Percentiles rank a stretch among this genome's conserved stretches.
Evolutionary conservation across 371 early-diverging fungal species (phyloP).

Genomic region (Mortierella sp.): DNA sequence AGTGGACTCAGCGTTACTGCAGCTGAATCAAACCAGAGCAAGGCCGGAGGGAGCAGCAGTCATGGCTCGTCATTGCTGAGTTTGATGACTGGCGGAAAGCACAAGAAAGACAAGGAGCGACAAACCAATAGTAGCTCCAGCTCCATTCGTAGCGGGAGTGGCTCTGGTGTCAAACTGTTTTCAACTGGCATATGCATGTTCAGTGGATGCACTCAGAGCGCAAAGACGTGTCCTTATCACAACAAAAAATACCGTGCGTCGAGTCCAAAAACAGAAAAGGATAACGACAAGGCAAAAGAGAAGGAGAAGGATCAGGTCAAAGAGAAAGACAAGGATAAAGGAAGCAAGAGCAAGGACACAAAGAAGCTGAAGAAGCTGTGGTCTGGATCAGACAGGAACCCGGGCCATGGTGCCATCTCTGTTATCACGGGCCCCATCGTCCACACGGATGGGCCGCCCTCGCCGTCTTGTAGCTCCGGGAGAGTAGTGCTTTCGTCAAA

Average conservation of each 20-base stretch:
- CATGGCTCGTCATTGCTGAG: slow-evolving; percentile 18
- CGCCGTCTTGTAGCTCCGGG: background rate
- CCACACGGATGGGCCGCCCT: background rate
- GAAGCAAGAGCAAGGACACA: slow-evolving; percentile 8
- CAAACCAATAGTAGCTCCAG: slow-evolving; percentile 19
- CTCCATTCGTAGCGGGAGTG: slow-evolving; percentile 39
- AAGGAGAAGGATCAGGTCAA: slow-evolving; percentile 23
- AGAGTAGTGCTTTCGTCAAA: slow-evolving; percentile 11
- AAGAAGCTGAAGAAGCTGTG: slow-evolving; percentile 9
- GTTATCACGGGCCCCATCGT: slow-evolving; percentile 10
- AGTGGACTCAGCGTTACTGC: slow-evolving; percentile 7
- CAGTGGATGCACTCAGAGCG: slow-evolving; percentile 41
- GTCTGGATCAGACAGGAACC: slow-evolving; percentile 20
- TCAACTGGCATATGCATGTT: slow-evolving; percentile 15
- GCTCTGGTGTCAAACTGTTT: slow-evolving; percentile 37
- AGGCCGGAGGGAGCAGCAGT: slow-evolving; percentile 1
- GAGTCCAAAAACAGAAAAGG: slow-evolving; percentile 13
- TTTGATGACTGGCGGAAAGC: slow-evolving; percentile 27
- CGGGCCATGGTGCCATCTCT: slow-evolving; percentile 13
- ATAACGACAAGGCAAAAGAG: slow-evolving; percentile 33
- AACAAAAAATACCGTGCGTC: slow-evolving; percentile 25
- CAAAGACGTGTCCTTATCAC: slow-evolving; percentile 44
- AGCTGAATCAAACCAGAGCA: slow-evolving; percentile 9
- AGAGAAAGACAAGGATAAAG: slow-evolving; percentile 32
- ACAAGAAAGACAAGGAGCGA: slow-evolving; percentile 33